Conservation (phyloP, 1,139 yeast species). For the Saccharomyces hybrid region DNA sequence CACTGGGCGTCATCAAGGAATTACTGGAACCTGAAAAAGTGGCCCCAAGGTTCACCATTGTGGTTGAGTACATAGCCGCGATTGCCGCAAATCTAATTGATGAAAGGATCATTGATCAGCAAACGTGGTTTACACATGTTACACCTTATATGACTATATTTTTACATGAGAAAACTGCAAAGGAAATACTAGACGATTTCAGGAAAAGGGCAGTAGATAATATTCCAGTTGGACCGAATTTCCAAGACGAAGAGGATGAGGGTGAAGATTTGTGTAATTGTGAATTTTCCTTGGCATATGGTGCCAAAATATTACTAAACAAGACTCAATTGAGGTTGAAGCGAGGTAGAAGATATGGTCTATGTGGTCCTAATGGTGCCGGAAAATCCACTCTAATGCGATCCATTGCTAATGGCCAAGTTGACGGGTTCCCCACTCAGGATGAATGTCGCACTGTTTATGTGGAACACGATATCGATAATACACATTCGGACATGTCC, state of each 20-base stretch:
- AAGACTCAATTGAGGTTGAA: conserved; percentile 96
- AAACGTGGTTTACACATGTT: conserved; percentile 77
- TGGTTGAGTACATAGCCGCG: conserved; percentile 76
- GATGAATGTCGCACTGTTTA: conserved; percentile 93
- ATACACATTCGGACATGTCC: conserved; percentile 85
- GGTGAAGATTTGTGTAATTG: conserved; percentile 99
- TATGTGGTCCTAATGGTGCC: conserved; percentile 98
- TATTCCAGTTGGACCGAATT: conserved; percentile 90
- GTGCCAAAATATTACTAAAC: conserved; percentile 98
- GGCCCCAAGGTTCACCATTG: conserved; percentile 65
- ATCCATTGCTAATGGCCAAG: conserved; percentile 97
- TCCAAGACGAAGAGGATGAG: conserved; percentile 98
- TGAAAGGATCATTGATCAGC: conserved; percentile 90
- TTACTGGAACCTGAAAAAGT: conserved; percentile 54
- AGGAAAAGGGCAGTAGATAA: conserved; percentile 93
- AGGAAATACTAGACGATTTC: conserved; percentile 83
- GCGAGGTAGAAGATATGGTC: conserved; percentile 97
- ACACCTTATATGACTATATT: conserved; percentile 91
- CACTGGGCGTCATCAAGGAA: conserved; percentile 69
- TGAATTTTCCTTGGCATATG: conserved; percentile 98
- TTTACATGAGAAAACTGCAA: conserved; percentile 86
- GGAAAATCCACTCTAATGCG: conserved; percentile 98
- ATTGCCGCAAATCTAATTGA: conserved; percentile 98
- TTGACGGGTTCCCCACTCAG: conserved; percentile 96
- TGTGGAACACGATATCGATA: conserved; percentile 96